Base-by-base conservation (phyloP, 1,139 yeast species). In the Yamadazyma triangularis region DNA sequence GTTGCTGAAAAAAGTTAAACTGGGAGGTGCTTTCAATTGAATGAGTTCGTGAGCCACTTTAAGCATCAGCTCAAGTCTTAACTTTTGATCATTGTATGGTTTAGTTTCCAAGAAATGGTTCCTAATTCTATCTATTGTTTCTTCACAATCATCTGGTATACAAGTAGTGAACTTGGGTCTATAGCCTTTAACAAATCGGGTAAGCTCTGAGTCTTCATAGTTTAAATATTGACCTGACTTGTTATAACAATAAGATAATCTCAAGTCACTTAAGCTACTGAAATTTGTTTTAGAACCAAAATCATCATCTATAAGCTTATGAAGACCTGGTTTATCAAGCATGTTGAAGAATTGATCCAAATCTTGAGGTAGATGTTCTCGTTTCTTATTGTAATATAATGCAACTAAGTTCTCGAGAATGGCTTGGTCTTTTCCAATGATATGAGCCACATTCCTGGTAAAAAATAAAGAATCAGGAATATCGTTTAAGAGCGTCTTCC, bases 211-310 rank as follows among this genome's bases (percentile, higher is more conserved):
- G 18, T 58, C 58, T 24, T 54, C 53, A 31, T 60, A 58, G 31
- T 57, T 63, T 18, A 62, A 44, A 42, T 50, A 51, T 22, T 60
- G 58, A 0, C 61, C 58, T 2, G 69, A 56, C 32, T 59, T 60
- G 42, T 45, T 50, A 32, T 53, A 37, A 25, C 40, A 38, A 39
- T 55, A 57, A 22, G 25, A 7, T 9, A 18, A 18, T 18, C 20
- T 18, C 9, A 7, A 6, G 9, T 18, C 20, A 18, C 20, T 9
- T 18, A 38, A 18, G 15, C 37, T 32, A 5, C 28, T 8, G 34
- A 60, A 61, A 12, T 34, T 25, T 24, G 40, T 42, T 8, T 44
- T 39, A 2, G 16, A 11, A 19, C 40, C 41, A 4, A 51, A 27
- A 3, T 35, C 35, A 10, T 46, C 36, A 11, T 18, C 20, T 18